These are phyloP conservation scores for Blastobotrys malaysiensis DNA, from an alignment of 1,139 yeast genomes.

Conservation along the genomic window DNA sequence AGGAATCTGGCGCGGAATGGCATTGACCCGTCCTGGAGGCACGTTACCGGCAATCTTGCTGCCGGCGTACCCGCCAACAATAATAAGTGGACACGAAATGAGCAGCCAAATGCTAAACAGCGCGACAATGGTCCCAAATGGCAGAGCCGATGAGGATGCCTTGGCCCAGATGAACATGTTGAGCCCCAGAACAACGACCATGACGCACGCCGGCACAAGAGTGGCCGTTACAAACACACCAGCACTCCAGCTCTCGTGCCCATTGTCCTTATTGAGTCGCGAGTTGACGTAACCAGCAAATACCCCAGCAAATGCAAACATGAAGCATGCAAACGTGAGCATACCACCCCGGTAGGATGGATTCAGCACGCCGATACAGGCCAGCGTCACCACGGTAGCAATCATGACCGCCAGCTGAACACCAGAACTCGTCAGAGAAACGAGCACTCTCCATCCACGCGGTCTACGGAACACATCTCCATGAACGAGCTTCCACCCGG, in stretches of 20 bases:
- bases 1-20: slow-evolving; percentile 37
- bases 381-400: slow-evolving; percentile 53
- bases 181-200: slow-evolving; percentile 49
- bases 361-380: slow-evolving; percentile 52
- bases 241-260: slow-evolving; percentile 33
- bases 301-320: slow-evolving; percentile 65
- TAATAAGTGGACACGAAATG: slow-evolving; percentile 67
- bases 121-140: slow-evolving; percentile 65
- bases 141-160: slow-evolving; percentile 71
- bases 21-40: slow-evolving; percentile 28
- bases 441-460: slow-evolving; percentile 40
- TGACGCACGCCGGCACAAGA: slow-evolving; percentile 52
- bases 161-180: slow-evolving; percentile 73
- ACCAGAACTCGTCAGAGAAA: slow-evolving; percentile 67
- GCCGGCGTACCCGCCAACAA: slow-evolving; percentile 65
- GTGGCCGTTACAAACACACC: slow-evolving; percentile 30
- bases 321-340: slow-evolving; percentile 52
- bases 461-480: slow-evolving; percentile 56
- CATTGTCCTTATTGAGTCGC: slow-evolving; percentile 46
- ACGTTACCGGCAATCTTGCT: slow-evolving; percentile 18
- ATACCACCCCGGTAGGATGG: slow-evolving; percentile 65
- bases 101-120: slow-evolving; percentile 53
- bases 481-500: slow-evolving; percentile 53
- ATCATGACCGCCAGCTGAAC: slow-evolving; percentile 62
- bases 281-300: slow-evolving; percentile 70